Evolutionary conservation across 345 rosid genomes (phyloP), one percentile per base, ranked within the genome.

Genomic region (Garcia nutans): DNA sequence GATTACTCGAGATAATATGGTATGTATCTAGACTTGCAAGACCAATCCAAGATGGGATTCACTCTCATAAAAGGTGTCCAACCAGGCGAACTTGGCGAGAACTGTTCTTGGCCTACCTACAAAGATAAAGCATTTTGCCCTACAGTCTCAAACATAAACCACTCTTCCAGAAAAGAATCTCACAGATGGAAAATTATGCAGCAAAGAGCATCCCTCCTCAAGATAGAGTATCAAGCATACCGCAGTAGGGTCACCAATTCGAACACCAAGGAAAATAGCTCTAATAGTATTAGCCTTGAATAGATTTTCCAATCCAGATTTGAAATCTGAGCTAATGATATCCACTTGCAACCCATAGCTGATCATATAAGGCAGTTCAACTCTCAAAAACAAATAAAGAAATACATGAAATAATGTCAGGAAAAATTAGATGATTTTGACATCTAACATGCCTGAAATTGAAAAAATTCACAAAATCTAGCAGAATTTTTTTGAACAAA

Each of bases 51-150:
- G 71, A 96, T 96, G 69, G 99, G 99, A 91, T 96, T 96, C 81
- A 96, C 95, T 82, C 99, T 91, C 98, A 96, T 96, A 81, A 96
- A 96, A 70, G 98, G 88, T 11, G 99, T 98, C 99, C 99, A 96
- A 66, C 99, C 99, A 56, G 97, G 95, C 73, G 99, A 93, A 82
- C 99, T 93, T 55, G 99, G 99, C 59, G 98, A 96, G 80, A 96
- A 96, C 75, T 90, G 99, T 80, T 96, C 98, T 84, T 96, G 99
- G 72, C 99, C 99, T 73, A 91, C 97, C 98, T 96, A 84, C 74
- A 60, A 68, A 12, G 23, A 50, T 20, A 60, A n/a, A 47, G 65
- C 6, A 60, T 60, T 70, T 31, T 50, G 23, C 68, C 65, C 10
- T 28, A 68, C 42, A 13, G 56, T 56, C 56, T 41, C 66, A 70